phyloP scores from a whole-genome alignment of 352 stramenopile genomes.

The Saprolegnia parasitica region DNA sequence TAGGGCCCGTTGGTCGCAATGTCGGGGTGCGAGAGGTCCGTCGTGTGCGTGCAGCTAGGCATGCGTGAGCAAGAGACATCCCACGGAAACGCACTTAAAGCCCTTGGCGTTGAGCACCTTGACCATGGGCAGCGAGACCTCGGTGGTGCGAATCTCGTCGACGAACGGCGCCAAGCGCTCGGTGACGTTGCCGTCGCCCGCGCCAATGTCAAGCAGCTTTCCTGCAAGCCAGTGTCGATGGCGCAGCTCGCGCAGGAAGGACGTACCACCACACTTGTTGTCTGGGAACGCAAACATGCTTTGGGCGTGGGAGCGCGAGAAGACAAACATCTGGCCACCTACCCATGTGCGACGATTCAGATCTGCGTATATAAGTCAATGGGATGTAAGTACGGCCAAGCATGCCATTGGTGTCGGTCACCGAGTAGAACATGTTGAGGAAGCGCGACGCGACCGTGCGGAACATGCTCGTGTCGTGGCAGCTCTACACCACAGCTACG shows the following conservation, averaged over 20 bases:
- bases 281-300: constrained; percentile 16
- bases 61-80: constrained; percentile 35
- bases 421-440: constrained; percentile 73
- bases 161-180: constrained; percentile 71
- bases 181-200: constrained; percentile 80
- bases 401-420: constrained; percentile 80
- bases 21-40: constrained; percentile 59
- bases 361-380: background rate
- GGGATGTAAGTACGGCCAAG: constrained; percentile 51
- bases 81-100: constrained; percentile 55
- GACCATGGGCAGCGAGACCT: constrained; percentile 77
- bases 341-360: background rate
- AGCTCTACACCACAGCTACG: constrained; percentile 42
- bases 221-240: background rate
- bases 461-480: constrained; percentile 61
- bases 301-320: constrained; percentile 50
- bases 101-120: constrained; percentile 63
- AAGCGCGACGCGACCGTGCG: constrained; percentile 60
- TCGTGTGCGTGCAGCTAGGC: constrained; percentile 26
- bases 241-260: background rate
- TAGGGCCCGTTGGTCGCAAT: constrained; percentile 64
- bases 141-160: constrained; percentile 58
- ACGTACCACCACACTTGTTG: constrained; percentile 5
- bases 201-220: constrained; percentile 71
- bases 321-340: constrained; percentile 87